These are phyloP conservation scores for Neurospora sp. DNA, from an alignment of 495 filamentous ascomycete genomes.

Conservation along the genomic window DNA sequence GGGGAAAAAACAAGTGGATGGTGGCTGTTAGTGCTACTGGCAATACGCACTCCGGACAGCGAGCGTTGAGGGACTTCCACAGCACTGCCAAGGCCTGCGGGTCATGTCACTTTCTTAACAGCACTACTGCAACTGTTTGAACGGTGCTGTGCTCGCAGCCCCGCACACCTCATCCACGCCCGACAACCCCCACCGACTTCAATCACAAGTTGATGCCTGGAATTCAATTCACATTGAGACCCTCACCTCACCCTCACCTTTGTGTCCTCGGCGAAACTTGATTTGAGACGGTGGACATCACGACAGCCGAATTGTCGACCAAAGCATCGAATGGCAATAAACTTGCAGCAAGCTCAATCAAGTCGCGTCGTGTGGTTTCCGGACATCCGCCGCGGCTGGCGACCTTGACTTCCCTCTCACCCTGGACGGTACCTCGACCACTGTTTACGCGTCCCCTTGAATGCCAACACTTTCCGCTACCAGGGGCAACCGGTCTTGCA, in stretches of 20 bases:
- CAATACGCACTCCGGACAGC: neutral
- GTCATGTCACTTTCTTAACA: neutral
- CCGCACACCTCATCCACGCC: neutral
- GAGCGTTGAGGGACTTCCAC: neutral
- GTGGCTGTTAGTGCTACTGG: neutral
- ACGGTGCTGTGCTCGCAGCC: neutral
- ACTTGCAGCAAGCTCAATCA: neutral
- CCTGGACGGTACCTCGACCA: neutral
- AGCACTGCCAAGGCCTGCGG: neutral
- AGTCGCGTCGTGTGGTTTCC: neutral
- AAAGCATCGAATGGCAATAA: neutral
- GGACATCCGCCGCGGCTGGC: neutral
- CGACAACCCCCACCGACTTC: neutral
- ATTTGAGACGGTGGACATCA: neutral
- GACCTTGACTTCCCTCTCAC: neutral
- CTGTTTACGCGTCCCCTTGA: neutral
- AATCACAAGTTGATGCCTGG: neutral
- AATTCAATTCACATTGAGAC: neutral
- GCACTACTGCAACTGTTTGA: neutral
- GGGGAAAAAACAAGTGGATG: neutral
- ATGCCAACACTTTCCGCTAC: neutral
- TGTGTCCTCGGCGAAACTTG: neutral
- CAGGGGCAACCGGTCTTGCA: neutral
- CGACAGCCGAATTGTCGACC: neutral
- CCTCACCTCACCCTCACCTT: neutral